These are phyloP conservation scores for Crithidia expoeki DNA, from an alignment of 208 protist genomes.

Conservation along the genomic window DNA sequence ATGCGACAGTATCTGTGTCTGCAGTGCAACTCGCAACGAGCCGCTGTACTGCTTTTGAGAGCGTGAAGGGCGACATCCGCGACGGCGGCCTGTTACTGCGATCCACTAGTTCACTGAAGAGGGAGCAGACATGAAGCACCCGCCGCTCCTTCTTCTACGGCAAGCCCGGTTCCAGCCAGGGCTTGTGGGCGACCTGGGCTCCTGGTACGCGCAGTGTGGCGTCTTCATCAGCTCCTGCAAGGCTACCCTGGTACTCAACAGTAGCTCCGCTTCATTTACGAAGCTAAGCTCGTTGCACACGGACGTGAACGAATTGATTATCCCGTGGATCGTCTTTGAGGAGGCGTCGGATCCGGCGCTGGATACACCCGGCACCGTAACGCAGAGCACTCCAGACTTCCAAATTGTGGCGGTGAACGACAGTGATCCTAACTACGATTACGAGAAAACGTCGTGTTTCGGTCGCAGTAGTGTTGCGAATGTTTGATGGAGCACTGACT, in stretches of 20 bases:
- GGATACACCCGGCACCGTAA: conserved; percentile 31
- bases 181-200: conserved; percentile 41
- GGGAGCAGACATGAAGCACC: conserved; percentile 57
- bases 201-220: conserved; percentile 47
- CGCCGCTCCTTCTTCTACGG: conserved; percentile 65
- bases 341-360: conserved; percentile 31
- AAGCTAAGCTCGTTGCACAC: conserved; percentile 21
- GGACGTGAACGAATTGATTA: conserved; percentile 35
- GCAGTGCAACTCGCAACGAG: conserved; percentile 50
- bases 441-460: conserved; percentile 49
- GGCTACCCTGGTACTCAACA: conserved; percentile 44
- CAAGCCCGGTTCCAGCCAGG: conserved; percentile 10
- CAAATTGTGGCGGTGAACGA: conserved; percentile 59
- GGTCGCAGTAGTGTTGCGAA: conserved; percentile 17
- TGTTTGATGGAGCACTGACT: neutral
- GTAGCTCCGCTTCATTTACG: conserved; percentile 19
- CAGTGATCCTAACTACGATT: conserved; percentile 37
- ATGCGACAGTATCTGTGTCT: conserved; percentile 55
- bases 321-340: conserved; percentile 40
- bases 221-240: conserved; percentile 40
- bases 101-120: conserved; percentile 22
- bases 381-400: conserved; percentile 49
- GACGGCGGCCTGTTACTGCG: conserved; percentile 51
- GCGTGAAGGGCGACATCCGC: conserved; percentile 41
- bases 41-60: conserved; percentile 54